Conservation (phyloP, 345 rosid genomes). For the Salix caprea region DNA sequence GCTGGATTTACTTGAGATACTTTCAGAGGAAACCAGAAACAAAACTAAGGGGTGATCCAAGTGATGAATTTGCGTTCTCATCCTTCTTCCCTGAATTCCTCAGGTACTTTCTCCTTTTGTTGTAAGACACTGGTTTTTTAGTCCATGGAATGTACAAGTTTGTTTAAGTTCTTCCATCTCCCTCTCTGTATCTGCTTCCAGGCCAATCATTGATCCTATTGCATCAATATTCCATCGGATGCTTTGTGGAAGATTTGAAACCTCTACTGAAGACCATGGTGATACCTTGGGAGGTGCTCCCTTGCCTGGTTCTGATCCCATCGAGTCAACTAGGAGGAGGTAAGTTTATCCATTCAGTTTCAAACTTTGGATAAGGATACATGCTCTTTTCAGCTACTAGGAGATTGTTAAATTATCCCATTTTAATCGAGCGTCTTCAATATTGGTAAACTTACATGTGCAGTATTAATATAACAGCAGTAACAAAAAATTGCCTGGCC, state of each 20-base stretch:
- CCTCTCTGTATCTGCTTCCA: conserved; percentile 24
- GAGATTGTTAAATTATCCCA: not conserved
- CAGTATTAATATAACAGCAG: not conserved
- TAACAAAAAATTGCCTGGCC: not conserved
- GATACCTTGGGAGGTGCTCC: conserved; percentile 56
- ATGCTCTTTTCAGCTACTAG: not conserved
- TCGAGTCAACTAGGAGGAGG: conserved; percentile 97
- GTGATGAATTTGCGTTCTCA: conserved; percentile 89
- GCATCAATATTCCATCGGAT: conserved; percentile 76
- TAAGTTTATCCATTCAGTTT: conserved; percentile 14
- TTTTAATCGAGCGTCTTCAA: not conserved
- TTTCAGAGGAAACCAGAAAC: conserved; percentile 80
- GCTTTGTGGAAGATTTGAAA: conserved; percentile 71
- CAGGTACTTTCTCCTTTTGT: conserved; percentile 39
- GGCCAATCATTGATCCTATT: conserved; percentile 82
- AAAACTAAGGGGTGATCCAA: conserved; percentile 87
- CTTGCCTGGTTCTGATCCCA: conserved; percentile 91
- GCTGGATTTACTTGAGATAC: conserved; percentile 95
- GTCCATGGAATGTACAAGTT: not conserved
- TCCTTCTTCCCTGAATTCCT: conserved; percentile 87
- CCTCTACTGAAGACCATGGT: conserved; percentile 43
- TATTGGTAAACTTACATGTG: not conserved
- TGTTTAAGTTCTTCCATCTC: conserved; percentile 4
- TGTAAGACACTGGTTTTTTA: not conserved
- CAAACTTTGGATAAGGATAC: not conserved